These are phyloP conservation scores for Eragrostis curvula DNA, from an alignment of 176 grass and related monocot genomes.

Conservation along the genomic window DNA sequence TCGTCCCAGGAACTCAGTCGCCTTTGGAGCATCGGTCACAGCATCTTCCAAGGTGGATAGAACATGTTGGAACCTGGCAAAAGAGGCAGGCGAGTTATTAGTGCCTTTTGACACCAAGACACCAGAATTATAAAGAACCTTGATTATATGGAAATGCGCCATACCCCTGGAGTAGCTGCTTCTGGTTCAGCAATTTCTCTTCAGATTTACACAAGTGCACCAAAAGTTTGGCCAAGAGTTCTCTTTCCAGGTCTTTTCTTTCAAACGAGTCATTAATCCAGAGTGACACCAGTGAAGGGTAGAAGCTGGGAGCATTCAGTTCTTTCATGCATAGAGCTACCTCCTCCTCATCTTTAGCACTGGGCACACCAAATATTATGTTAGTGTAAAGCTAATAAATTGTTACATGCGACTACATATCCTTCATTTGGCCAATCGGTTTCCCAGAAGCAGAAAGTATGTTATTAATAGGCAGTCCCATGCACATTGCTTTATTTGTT, in stretches of 20 bases:
- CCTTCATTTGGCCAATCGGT: no score
- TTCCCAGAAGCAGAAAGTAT: background rate
- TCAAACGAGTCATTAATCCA: slow-evolving; percentile 91
- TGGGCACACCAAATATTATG: slow-evolving; percentile 29
- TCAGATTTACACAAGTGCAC: slow-evolving; percentile 68
- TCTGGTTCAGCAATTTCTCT: slow-evolving; percentile 57
- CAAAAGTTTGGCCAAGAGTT: slow-evolving; percentile 72
- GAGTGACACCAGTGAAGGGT: slow-evolving; percentile 70
- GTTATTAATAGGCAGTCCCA: background rate
- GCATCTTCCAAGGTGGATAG: slow-evolving; percentile 77
- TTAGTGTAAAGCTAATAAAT: slow-evolving; percentile 20
- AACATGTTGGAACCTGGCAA: slow-evolving; percentile 65
- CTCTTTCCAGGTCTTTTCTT: slow-evolving; percentile 77
- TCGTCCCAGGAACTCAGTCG: slow-evolving; percentile 63
- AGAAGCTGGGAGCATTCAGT: slow-evolving; percentile 72
- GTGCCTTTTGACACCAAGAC: background rate
- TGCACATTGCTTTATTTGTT: slow-evolving; percentile 5
- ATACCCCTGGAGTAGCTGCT: slow-evolving; percentile 77
- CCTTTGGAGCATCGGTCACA: slow-evolving; percentile 77
- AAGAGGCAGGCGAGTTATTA: background rate
- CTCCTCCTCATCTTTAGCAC: slow-evolving; percentile 83
- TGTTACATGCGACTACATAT: background rate
- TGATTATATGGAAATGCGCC: background rate
- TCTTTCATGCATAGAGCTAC: slow-evolving; percentile 85
- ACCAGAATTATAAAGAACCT: background rate